Percentiles rank a stretch among this genome's conserved stretches.
Conservation (phyloP, 345 rosid genomes). For the Heritiera fomes region DNA sequence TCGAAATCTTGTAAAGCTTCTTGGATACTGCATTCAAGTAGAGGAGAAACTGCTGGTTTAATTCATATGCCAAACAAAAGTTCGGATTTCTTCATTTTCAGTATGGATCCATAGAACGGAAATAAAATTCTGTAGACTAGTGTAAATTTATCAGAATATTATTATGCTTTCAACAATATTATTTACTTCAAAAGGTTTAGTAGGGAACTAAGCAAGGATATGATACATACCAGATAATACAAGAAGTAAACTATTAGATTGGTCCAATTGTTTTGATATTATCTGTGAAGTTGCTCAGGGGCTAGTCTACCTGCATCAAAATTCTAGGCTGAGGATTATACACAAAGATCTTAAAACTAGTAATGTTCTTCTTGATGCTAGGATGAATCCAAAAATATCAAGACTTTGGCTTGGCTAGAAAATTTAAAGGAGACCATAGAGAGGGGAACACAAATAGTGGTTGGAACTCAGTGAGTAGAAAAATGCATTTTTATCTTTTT, state of each 20-base stretch:
- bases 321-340: conserved; percentile 3
- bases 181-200: neutral
- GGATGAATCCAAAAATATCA: conserved; percentile 23
- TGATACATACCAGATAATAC: conserved; percentile 8
- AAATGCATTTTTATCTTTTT: neutral
- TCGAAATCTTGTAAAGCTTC: conserved; percentile 9
- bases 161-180: too few species aligned
- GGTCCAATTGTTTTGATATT: neutral
- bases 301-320: neutral
- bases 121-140: neutral
- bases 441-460: neutral
- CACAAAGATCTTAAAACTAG: neutral
- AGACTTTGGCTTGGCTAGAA: conserved; percentile 27
- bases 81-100: neutral
- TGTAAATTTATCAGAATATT: too few species aligned
- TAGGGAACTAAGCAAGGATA: neutral
- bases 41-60: neutral
- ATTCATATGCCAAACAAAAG: neutral
- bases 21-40: neutral
- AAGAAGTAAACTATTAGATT: neutral
- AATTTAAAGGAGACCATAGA: neutral
- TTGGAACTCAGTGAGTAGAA: conserved; percentile 7
- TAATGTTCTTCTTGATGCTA: neutral
- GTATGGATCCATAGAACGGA: neutral
- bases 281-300: neutral